These are phyloP conservation scores for Colletotrichum kahawae DNA, from an alignment of 2,329 filamentous ascomycete species.

Conservation along the genomic window DNA sequence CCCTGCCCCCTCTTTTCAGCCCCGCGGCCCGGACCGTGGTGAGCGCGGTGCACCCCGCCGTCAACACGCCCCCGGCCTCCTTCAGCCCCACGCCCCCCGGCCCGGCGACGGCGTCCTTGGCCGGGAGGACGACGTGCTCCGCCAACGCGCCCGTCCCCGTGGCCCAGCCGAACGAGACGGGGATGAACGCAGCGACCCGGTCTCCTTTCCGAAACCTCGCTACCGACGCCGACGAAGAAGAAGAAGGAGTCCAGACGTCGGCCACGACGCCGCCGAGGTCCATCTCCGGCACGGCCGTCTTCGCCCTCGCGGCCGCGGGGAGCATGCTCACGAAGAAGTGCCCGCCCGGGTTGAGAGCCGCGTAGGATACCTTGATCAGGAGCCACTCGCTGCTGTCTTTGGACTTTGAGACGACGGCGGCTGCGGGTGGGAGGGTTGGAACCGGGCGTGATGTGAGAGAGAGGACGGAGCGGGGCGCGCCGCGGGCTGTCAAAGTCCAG, in stretches of 20 bases:
- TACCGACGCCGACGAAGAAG: neutral
- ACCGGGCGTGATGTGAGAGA: conserved; percentile 26
- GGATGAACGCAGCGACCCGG: conserved; percentile 43
- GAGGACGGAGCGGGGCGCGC: conserved; percentile 30
- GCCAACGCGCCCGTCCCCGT: conserved; percentile 44
- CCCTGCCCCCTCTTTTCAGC: conserved; percentile 40
- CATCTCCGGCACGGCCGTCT: conserved; percentile 43
- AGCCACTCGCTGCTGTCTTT: conserved; percentile 35
- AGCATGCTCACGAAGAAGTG: conserved; percentile 45
- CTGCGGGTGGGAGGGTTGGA: conserved; percentile 31
- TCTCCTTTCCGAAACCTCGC: conserved; percentile 32
- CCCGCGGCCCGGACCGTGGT: conserved; percentile 42
- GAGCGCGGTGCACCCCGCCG: conserved; percentile 42
- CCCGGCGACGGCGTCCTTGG: conserved; percentile 35
- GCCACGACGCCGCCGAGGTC: conserved; percentile 48
- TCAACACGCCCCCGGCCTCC: conserved; percentile 41
- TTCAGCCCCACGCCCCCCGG: conserved; percentile 32
- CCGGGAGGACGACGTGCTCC: conserved; percentile 41
- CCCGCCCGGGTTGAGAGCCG: conserved; percentile 50
- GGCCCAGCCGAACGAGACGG: conserved; percentile 33
- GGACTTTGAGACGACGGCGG: conserved; percentile 29
- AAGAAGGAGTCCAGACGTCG: conserved; percentile 33
- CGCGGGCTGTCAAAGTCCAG: conserved; percentile 34
- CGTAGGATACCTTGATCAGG: conserved; percentile 44
- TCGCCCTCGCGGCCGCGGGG: conserved; percentile 40